phyloP scores from a whole-genome alignment of 768 basidiomycete species.

The Boletus rufocinnamomeus region DNA sequence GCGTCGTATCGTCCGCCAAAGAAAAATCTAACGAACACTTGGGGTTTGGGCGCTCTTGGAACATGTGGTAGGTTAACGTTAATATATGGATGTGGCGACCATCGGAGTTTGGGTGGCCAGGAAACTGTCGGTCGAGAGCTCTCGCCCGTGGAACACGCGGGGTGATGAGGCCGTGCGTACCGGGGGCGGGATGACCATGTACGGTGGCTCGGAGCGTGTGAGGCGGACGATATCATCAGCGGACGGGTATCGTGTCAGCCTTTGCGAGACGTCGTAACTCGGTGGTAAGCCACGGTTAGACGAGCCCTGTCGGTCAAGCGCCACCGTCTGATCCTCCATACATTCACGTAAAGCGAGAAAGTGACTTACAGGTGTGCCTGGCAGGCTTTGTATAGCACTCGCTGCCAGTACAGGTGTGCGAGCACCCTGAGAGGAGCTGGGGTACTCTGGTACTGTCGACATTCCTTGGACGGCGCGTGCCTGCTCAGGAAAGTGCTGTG shows the following conservation, averaged over 20 bases:
- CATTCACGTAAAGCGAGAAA: neutral
- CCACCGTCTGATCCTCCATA: neutral
- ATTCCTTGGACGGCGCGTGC: conserved; percentile 4
- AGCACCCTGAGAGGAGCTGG: neutral
- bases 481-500: conserved; percentile 13
- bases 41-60: conserved; percentile 6
- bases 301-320: conserved; percentile 9
- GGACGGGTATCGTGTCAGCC: conserved; percentile 20
- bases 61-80: conserved; percentile 12
- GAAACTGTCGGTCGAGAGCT: conserved; percentile 31
- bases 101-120: conserved; percentile 29
- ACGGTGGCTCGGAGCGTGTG: conserved; percentile 29
- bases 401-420: neutral
- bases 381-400: neutral
- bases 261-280: conserved; percentile 18
- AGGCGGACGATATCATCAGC: conserved; percentile 26
- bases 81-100: conserved; percentile 23
- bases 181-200: conserved; percentile 39
- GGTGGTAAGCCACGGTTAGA: conserved; percentile 14
- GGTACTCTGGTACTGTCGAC: conserved; percentile 7
- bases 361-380: conserved; percentile 20
- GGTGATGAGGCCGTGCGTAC: conserved; percentile 35
- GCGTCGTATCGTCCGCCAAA: conserved; percentile 7
- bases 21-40: neutral
- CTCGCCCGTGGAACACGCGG: conserved; percentile 23